Evolutionary conservation across 1,284 basidiomycete genomes (phyloP).

Genomic region (Agaricales sp.): DNA sequence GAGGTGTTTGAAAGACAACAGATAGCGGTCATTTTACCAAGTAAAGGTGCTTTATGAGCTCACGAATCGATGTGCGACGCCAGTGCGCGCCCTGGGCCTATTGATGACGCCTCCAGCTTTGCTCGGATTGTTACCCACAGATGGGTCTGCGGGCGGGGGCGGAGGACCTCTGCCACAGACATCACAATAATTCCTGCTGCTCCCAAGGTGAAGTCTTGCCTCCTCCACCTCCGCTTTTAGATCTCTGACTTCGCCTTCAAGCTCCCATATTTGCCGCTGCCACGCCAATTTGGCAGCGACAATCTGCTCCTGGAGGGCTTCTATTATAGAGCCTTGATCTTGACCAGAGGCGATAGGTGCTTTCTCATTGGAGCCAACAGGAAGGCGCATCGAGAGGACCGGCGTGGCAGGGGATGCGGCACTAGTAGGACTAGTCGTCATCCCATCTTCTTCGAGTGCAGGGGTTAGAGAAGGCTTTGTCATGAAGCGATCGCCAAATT

Average conservation of each 20-base stretch:
- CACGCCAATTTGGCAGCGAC: conserved; percentile 46
- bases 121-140: conserved; percentile 8
- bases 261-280: conserved; percentile 64
- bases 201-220: conserved; percentile 28
- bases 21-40: no score
- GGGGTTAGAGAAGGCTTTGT: conserved; percentile 25
- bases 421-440: conserved; percentile 32
- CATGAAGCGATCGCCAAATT: conserved; percentile 56
- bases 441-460: conserved; percentile 33
- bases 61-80: conserved; percentile 51
- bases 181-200: conserved; percentile 38
- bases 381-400: conserved; percentile 18
- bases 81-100: conserved; percentile 57
- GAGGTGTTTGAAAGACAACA: conserved; percentile 9
- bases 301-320: conserved; percentile 54
- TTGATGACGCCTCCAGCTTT: conserved; percentile 41
- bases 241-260: conserved; percentile 64
- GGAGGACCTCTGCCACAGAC: conserved; percentile 45
- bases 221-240: conserved; percentile 57
- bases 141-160: conserved; percentile 11
- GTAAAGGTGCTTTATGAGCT: conserved; percentile 35
- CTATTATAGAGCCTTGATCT: conserved; percentile 38
- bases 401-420: conserved; percentile 46
- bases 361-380: conserved; percentile 18
- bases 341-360: conserved; percentile 21